phyloP scores from a whole-genome alignment of 768 basidiomycete species.

The Tephrocybe sp. region DNA sequence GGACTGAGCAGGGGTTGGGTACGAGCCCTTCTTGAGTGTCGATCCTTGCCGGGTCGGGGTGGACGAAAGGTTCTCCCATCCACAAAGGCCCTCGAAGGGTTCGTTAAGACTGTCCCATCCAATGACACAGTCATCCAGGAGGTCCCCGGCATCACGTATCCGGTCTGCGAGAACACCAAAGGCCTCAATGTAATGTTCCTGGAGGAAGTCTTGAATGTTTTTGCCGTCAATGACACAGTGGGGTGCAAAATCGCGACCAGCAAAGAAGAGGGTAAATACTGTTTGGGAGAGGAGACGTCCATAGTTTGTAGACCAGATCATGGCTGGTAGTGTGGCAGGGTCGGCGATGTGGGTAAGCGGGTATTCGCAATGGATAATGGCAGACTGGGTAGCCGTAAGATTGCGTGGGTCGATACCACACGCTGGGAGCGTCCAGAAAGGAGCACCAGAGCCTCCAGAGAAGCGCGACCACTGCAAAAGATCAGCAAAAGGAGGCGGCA shows the following conservation, averaged over 20 bases:
- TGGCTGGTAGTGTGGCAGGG: constrained; percentile 78
- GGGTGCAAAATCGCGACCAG: constrained; percentile 85
- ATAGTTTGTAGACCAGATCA: constrained; percentile 98
- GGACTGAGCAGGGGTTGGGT: constrained; percentile 82
- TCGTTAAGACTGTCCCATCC: constrained; percentile 99
- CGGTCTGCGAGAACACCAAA: constrained; percentile 73
- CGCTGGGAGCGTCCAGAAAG: constrained; percentile 88
- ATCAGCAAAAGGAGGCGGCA: neutral
- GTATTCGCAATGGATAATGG: constrained; percentile 89
- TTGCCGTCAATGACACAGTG: constrained; percentile 86
- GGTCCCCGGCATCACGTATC: constrained; percentile 68
- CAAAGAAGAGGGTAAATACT: constrained; percentile 93
- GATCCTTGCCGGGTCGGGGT: constrained; percentile 68
- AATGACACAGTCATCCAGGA: constrained; percentile 85
- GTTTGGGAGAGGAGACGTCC: constrained; percentile 85
- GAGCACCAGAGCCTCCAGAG: constrained; percentile 91
- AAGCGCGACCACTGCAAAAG: constrained; percentile 84
- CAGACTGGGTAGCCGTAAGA: constrained; percentile 81
- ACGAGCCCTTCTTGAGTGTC: constrained; percentile 80
- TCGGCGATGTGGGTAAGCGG: constrained; percentile 57
- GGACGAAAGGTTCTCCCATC: constrained; percentile 61
- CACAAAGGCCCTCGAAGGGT: constrained; percentile 78
- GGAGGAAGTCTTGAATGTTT: constrained; percentile 89
- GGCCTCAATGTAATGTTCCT: constrained; percentile 72
- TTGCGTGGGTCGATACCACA: constrained; percentile 87